A percentile compares a stretch with the other conserved stretches of the same genome.
phyloP scores from a whole-genome alignment of 805 yeast species.

The Sporopachydermia quercuum region DNA sequence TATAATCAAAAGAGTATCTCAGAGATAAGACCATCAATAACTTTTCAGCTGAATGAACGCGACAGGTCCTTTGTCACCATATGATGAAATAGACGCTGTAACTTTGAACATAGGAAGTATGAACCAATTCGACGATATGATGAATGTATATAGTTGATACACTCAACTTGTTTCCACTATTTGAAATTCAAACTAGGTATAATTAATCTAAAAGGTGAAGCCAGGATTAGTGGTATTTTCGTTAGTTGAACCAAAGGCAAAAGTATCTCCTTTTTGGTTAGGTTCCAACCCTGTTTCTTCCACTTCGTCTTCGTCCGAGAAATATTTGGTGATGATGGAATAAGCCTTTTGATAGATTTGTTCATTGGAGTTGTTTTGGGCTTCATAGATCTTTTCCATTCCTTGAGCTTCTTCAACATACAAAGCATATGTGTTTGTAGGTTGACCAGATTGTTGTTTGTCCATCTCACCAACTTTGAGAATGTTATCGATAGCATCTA shows the following conservation, averaged over 20 bases:
- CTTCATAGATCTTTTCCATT: slow-evolving; percentile 85
- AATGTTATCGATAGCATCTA: slow-evolving; percentile 90
- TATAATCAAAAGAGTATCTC: no score
- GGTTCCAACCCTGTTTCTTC: slow-evolving; percentile 55
- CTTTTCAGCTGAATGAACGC: no score
- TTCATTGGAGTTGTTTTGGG: slow-evolving; percentile 85
- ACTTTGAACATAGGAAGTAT: no score
- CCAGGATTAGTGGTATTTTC: slow-evolving; percentile 39
- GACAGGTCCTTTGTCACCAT: no score
- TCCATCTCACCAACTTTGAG: slow-evolving; percentile 90
- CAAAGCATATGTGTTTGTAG: slow-evolving; percentile 75
- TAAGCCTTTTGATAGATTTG: slow-evolving; percentile 86
- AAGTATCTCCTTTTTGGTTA: slow-evolving; percentile 65
- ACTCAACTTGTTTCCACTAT: no score
- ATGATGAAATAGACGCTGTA: no score
- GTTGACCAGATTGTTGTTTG: slow-evolving; percentile 56
- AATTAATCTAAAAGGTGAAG: slow-evolving; percentile 38
- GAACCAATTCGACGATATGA: no score
- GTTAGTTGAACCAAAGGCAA: slow-evolving; percentile 73
- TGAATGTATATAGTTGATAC: no score
- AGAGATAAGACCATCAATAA: no score
- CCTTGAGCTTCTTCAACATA: slow-evolving; percentile 98
- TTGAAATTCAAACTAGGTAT: no score
- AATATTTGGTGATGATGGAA: slow-evolving; percentile 79
- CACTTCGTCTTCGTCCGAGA: slow-evolving; percentile 63